These are phyloP conservation scores for Penicillium verhagenii DNA, from an alignment of 495 filamentous ascomycete species.

Conservation along the genomic window DNA sequence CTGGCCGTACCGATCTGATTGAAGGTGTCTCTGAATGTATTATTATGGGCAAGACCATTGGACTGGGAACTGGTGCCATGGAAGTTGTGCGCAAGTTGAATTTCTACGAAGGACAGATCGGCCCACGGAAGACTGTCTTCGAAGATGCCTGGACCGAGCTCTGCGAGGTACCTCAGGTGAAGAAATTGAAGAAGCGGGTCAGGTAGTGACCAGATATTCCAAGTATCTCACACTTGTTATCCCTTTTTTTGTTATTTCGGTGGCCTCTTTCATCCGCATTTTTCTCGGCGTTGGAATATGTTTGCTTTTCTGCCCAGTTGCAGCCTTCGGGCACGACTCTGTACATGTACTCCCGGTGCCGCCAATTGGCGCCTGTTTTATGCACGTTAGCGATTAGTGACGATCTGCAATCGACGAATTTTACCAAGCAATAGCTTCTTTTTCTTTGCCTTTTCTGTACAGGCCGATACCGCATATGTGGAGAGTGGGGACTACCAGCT, in stretches of 20 bases:
- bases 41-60: slow-evolving; percentile 95
- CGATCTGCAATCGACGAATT: slow-evolving; percentile 15
- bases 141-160: slow-evolving; percentile 68
- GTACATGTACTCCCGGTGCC: slow-evolving; percentile 24
- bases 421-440: not conserved
- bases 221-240: not conserved
- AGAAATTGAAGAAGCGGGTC: slow-evolving; percentile 22
- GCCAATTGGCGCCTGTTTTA: slow-evolving; percentile 12
- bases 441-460: not conserved
- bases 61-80: slow-evolving; percentile 87
- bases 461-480: not conserved
- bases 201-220: slow-evolving; percentile 16
- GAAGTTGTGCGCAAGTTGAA: slow-evolving; percentile 77
- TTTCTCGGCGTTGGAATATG: slow-evolving; percentile 24
- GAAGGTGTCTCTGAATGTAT: slow-evolving; percentile 96
- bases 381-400: slow-evolving; percentile 22
- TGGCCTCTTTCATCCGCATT: slow-evolving; percentile 16
- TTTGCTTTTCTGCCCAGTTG: slow-evolving; percentile 9
- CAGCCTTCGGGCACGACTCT: slow-evolving; percentile 11
- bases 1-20: slow-evolving; percentile 83
- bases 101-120: slow-evolving; percentile 62
- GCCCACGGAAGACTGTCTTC: slow-evolving; percentile 65
- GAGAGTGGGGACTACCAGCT: not conserved
- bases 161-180: slow-evolving; percentile 25
- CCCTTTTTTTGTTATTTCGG: not conserved